phyloP scores from a whole-genome alignment of 805 yeast genomes.

The Kodamaea neixiangensis region DNA sequence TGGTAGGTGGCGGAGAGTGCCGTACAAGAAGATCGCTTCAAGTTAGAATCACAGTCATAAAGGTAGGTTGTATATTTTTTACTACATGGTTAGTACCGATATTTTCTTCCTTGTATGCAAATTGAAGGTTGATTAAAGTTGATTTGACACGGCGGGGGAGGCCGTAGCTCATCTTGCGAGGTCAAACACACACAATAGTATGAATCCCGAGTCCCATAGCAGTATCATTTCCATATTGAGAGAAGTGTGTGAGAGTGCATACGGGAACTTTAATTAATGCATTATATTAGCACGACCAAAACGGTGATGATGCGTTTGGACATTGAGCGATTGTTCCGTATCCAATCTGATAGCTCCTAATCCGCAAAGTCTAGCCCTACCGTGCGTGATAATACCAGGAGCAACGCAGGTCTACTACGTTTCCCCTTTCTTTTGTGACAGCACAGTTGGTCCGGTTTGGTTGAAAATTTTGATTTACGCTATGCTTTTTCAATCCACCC shows the following conservation, averaged over 20 bases:
- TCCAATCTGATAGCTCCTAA: neutral
- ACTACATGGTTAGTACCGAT: neutral
- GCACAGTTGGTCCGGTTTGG: neutral
- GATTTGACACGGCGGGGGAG: neutral
- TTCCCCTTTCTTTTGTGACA: constrained; percentile 2
- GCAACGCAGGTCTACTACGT: neutral
- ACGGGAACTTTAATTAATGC: neutral
- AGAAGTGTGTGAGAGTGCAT: neutral
- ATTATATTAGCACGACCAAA: neutral
- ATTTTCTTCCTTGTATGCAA: neutral
- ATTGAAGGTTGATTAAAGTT: neutral
- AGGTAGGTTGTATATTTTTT: too few species aligned
- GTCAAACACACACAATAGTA: neutral
- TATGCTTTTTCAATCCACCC: neutral
- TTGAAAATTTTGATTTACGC: constrained; percentile 2
- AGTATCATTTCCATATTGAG: neutral
- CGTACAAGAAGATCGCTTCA: neutral
- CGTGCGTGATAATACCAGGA: neutral
- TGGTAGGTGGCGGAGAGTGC: neutral
- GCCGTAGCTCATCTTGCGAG: neutral
- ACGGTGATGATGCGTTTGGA: neutral
- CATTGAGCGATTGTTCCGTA: neutral
- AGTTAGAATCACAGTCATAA: neutral
- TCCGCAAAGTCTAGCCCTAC: constrained; percentile 3
- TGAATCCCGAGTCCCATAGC: neutral